Percentiles rank a stretch among this genome's conserved stretches.
These are phyloP conservation scores for Volutella citrinella DNA, from an alignment of 2,329 filamentous ascomycete species.

Conservation along the genomic window DNA sequence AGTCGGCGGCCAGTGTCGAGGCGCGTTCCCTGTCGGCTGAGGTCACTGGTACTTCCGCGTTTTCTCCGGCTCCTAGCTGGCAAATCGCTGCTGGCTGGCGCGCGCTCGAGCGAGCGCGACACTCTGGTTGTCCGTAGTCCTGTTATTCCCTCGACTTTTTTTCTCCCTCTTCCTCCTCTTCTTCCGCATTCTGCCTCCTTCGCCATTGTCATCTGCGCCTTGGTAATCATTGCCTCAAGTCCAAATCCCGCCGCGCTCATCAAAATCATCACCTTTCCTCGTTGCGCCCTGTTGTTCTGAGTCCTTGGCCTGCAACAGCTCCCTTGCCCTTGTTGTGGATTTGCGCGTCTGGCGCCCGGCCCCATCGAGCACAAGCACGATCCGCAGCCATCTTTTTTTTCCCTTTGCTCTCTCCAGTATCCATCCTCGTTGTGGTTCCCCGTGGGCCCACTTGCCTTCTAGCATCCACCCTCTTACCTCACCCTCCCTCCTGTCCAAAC, in stretches of 20 bases:
- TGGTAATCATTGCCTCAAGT: no score
- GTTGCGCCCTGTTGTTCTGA: neutral
- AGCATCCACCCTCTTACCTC: constrained; percentile 25
- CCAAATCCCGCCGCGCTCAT: no score
- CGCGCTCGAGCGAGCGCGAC: constrained; percentile 19
- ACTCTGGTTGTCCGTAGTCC: constrained; percentile 11
- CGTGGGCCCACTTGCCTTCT: constrained; percentile 25
- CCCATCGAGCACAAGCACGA: constrained; percentile 26
- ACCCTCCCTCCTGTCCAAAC: constrained; percentile 15
- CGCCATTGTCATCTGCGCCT: constrained; percentile 5
- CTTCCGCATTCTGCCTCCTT: constrained; percentile 18
- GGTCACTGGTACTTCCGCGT: constrained; percentile 24
- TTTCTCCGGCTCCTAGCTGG: constrained; percentile 23
- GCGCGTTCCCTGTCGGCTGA: constrained; percentile 16
- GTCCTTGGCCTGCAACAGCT: neutral
- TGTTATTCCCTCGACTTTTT: constrained; percentile 17
- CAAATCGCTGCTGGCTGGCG: constrained; percentile 13
- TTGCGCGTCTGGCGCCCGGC: constrained; percentile 28
- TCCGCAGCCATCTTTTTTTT: constrained; percentile 24
- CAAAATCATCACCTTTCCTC: neutral
- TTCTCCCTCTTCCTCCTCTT: constrained; percentile 20
- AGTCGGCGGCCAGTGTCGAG: constrained; percentile 22
- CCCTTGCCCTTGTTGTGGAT: constrained; percentile 11
- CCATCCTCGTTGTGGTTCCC: constrained; percentile 26
- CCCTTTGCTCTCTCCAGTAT: constrained; percentile 20